Conservation (phyloP, 495 filamentous ascomycete genomes). For the Pyrenula aspistea region DNA sequence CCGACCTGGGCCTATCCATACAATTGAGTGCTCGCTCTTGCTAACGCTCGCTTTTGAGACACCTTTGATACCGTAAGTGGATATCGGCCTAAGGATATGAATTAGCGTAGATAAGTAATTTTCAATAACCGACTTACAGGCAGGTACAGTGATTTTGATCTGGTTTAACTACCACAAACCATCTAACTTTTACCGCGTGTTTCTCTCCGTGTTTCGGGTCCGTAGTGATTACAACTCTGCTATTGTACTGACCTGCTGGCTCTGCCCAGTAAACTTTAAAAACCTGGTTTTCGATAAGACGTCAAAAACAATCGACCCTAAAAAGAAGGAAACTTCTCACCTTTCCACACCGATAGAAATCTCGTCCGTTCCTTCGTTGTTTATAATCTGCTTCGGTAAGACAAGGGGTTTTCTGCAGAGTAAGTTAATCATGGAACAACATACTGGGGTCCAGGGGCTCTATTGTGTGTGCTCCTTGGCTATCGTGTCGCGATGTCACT, state of each 20-base stretch:
- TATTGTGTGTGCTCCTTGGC: too few species aligned
- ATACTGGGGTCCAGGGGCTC: too few species aligned
- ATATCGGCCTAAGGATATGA: slow-evolving; percentile 11
- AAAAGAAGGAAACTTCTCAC: too few species aligned
- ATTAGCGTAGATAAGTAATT: not conserved
- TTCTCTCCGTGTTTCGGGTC: not conserved
- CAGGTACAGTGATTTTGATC: not conserved
- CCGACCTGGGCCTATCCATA: slow-evolving; percentile 14
- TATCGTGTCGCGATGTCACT: too few species aligned
- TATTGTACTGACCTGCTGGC: not conserved
- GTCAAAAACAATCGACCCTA: too few species aligned
- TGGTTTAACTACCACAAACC: not conserved
- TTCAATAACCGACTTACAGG: not conserved
- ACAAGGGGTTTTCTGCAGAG: too few species aligned
- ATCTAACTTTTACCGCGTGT: not conserved
- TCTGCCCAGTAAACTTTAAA: not conserved
- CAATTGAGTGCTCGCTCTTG: slow-evolving; percentile 20
- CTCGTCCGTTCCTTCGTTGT: not conserved
- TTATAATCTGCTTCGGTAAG: too few species aligned
- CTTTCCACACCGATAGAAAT: not conserved
- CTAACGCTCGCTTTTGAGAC: slow-evolving; percentile 19
- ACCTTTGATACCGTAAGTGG: slow-evolving; percentile 22
- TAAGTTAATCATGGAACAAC: too few species aligned
- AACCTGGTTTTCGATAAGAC: too few species aligned
- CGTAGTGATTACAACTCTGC: not conserved